Base-by-base conservation (phyloP, 176 grass and related monocot species). In the Aechmea fasciata region DNA sequence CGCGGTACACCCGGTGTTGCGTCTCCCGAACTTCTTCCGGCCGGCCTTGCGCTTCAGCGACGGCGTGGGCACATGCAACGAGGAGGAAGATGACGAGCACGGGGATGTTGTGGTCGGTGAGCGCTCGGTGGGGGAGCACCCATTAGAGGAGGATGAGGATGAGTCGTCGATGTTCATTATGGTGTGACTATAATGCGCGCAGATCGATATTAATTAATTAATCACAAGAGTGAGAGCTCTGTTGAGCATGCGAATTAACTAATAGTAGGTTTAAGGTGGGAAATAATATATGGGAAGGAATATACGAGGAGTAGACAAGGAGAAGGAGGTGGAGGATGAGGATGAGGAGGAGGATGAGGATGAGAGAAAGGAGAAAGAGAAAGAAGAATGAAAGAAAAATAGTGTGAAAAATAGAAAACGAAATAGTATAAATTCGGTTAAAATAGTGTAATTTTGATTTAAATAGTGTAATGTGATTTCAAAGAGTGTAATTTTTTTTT, bases 11-110 rank as follows among this genome's bases (percentile, higher is more conserved):
- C 5, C 74, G 74, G 69, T 83, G 80, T 0, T 74, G 80, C 63
- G 80, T 83, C 74, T 82, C 80, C 67, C 62, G 80, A 82, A 82
- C 41, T 83, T 83, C 65, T 74, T 83, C 29, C 81, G 52, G 0
- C 81, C 81, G 10, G 81, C 57, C 22, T 66, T 66, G 17, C 81
- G 65, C 75, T 78, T 83, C 3, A 57, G 57, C 10, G 54, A 71
- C 18, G 24, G 75, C 17, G 29, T 33, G 26, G 63, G 24, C 63
- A 15, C 1, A 10, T 11, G 18, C 48, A 20, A 15, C 9, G 67
- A 18, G 48, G 47, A 23, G 3, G 49, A 9, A 3, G 49, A 13
- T 8, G 49, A 69, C 18, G 9, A 51, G 48, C 48, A 69, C 3
- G 18, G 9, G 17, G 49, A 20, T 11, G 67, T 3, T 1, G 24